phyloP scores from a whole-genome alignment of 352 stramenopile species.

The Pythium chondricola region DNA sequence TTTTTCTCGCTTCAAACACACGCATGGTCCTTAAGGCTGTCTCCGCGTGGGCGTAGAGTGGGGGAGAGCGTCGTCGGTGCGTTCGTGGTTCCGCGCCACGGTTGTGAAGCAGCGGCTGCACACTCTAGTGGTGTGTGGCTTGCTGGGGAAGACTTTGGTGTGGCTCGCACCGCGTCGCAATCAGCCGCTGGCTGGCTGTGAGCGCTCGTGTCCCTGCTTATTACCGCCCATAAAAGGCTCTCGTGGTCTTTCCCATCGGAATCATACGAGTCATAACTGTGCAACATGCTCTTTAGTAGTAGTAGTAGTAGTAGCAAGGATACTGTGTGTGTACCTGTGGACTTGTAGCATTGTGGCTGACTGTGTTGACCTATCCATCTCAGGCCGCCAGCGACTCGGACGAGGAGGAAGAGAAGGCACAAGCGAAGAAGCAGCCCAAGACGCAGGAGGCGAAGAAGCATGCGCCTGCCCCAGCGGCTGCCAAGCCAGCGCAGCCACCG shows the following conservation, averaged over 20 bases:
- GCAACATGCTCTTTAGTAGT: conserved; percentile 52
- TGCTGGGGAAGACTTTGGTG: no score
- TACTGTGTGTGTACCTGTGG: conserved; percentile 3
- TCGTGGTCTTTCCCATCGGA: conserved; percentile 61
- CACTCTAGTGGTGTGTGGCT: neutral
- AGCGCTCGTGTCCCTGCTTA: conserved; percentile 13
- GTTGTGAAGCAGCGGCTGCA: conserved; percentile 11
- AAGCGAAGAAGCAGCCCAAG: conserved; percentile 20
- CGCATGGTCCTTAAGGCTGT: conserved; percentile 90
- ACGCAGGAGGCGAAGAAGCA: conserved; percentile 25
- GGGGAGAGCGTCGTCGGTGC: conserved; percentile 18
- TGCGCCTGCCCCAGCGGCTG: conserved; percentile 10
- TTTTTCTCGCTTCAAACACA: conserved; percentile 77
- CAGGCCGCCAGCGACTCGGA: conserved; percentile 34
- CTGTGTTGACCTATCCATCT: conserved; percentile 1
- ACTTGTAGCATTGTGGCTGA: conserved; percentile 8
- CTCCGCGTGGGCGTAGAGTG: conserved; percentile 63
- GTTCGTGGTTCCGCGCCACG: neutral
- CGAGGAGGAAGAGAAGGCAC: conserved; percentile 22
- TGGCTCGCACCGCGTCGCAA: no score
- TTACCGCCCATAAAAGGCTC: conserved; percentile 27
- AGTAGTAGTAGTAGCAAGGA: conserved; percentile 8
- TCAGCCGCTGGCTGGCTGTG: no score
- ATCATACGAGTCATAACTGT: conserved; percentile 92
- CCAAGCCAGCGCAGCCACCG: conserved; percentile 2